These are phyloP conservation scores for Carex parvula DNA, from an alignment of 176 grass and related monocot genomes.

Conservation along the genomic window DNA sequence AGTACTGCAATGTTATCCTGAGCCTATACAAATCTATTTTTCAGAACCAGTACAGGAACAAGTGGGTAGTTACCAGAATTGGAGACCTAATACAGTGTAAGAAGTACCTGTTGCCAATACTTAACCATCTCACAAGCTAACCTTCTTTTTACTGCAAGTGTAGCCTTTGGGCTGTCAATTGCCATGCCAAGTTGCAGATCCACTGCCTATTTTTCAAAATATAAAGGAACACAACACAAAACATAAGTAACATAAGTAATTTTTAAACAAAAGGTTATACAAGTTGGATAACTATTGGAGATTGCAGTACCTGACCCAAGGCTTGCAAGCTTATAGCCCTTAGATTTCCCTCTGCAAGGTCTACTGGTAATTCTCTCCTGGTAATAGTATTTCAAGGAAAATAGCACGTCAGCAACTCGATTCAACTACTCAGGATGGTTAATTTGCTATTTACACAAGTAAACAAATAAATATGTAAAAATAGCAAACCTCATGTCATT, in stretches of 20 bases:
- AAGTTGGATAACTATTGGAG: background rate
- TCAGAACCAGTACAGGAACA: background rate
- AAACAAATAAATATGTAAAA: conserved; percentile 20
- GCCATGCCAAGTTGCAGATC: conserved; percentile 97
- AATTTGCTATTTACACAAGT: background rate
- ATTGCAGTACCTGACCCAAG: conserved; percentile 64
- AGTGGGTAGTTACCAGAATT: background rate
- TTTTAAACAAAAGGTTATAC: background rate
- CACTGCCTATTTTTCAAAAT: conserved; percentile 48
- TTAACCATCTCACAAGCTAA: conserved; percentile 98
- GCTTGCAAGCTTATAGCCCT: conserved; percentile 79
- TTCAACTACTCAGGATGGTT: background rate
- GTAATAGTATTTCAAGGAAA: conserved; percentile 36
- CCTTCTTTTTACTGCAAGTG: conserved; percentile 88
- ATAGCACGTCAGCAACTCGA: background rate
- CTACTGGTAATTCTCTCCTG: conserved; percentile 85
- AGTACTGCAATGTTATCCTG: conserved; percentile 71
- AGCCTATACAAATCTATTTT: conserved; percentile 40
- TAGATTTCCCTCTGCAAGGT: conserved; percentile 73
- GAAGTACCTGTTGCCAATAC: conserved; percentile 76
- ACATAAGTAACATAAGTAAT: background rate
- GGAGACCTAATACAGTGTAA: background rate
- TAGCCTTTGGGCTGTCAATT: conserved; percentile 93
- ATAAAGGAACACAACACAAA: background rate
- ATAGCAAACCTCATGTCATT: conserved; percentile 54